Evolutionary conservation across 495 filamentous ascomycete genomes (phyloP), one percentile per base, ranked within the genome.

Genomic region (Penicillium chermesinum): DNA sequence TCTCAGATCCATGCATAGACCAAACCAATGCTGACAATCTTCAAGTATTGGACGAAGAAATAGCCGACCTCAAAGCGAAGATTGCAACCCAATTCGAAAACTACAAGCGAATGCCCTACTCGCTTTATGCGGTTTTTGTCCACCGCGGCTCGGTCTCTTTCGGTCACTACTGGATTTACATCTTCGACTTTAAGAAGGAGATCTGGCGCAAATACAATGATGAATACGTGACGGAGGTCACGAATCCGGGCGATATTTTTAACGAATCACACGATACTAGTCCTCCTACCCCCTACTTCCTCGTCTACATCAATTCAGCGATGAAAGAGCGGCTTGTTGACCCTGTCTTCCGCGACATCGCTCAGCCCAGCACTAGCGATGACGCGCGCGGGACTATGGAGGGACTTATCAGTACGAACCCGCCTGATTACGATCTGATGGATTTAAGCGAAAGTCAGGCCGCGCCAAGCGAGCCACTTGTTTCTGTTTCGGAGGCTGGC

Each of bases 111-210:
- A 63, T 87, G 17, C 75, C 81, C 2, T 99, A 96, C 63, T 81
- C 78, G n/a, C 80, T 99, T 10, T 88, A 94, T 47, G 87, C 93
- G 0, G 86, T 96, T 16, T 91, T 97, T 63, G 88, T 96, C 41
- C 94, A 99, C 59, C 79, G 84, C 3, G 94, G 80, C 7, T 76
- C 72, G 33, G 79, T 75, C 2, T 70, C 65, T 14, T 86, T 85
- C 41, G 93, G 93, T 1, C 93, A 98, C 64, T 99, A 96, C 71
- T 99, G 88, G 81, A 89, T 96, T 48, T 96, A 90, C 75, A 95
- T 98, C 55, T 85, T 82, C 60, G 93, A 97, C 64, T 95, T 94
- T 63, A 73, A 81, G 44, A 74, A 78, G 30, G 73, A 84, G 14
- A 67, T 91, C 38, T 98, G 93, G 89, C 85, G 88, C 41, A 88